Evolutionary conservation across 1,284 basidiomycete genomes (phyloP).

Genomic region (Naganishia sp.): DNA sequence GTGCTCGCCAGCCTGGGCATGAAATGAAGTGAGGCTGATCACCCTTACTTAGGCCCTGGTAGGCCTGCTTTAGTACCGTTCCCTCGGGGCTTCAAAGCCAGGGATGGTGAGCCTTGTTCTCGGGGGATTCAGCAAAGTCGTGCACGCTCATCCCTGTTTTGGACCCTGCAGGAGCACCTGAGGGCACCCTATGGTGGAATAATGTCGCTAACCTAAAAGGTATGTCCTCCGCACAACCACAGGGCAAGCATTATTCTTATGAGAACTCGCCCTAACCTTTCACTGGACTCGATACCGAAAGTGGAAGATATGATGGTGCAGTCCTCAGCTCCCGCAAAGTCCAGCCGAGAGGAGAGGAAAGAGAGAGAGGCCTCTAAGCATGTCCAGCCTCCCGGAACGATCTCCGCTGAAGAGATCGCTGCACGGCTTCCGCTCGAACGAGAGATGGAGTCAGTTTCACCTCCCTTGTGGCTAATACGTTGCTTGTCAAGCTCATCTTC

Average conservation of each 20-base stretch:
- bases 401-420: slow-evolving; percentile 34
- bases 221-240: neutral
- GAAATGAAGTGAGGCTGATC: neutral
- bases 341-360: slow-evolving; percentile 33
- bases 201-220: slow-evolving; percentile 31
- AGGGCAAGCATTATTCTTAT: too few relatives aligned
- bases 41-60: slow-evolving; percentile 25
- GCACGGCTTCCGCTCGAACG: slow-evolving; percentile 29
- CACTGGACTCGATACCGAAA: neutral
- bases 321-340: slow-evolving; percentile 29
- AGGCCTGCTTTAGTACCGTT: slow-evolving; percentile 32
- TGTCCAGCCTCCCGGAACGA: slow-evolving; percentile 29
- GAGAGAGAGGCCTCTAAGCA: slow-evolving; percentile 32
- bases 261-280: neutral
- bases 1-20: neutral
- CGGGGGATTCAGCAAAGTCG: too few relatives aligned
- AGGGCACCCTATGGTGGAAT: slow-evolving; percentile 35
- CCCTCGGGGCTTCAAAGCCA: slow-evolving; percentile 32
- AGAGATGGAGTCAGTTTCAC: slow-evolving; percentile 34
- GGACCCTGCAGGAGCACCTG: slow-evolving; percentile 18
- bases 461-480: too few relatives aligned
- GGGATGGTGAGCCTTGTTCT: slow-evolving; percentile 13
- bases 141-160: too few relatives aligned
- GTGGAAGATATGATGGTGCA: slow-evolving; percentile 34
- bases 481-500: neutral